Evolutionary conservation across 306 rosid species (phyloP).

Genomic region (Leucaena leucocephala): DNA sequence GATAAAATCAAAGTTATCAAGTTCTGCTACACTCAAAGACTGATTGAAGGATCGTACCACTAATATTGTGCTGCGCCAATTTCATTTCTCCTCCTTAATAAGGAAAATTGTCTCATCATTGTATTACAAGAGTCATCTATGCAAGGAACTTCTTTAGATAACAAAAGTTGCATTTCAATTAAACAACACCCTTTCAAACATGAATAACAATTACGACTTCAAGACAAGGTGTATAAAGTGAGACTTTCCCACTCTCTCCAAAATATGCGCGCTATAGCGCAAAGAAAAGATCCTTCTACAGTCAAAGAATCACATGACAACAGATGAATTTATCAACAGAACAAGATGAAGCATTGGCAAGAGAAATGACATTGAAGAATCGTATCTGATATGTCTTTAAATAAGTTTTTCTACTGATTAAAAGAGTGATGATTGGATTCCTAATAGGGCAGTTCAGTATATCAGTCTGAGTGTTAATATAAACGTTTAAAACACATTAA

Average conservation of each 20-base stretch:
- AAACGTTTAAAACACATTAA: not conserved
- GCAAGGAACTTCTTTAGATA: conserved; percentile 10
- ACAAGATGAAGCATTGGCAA: conserved; percentile 16
- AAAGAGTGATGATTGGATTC: not conserved
- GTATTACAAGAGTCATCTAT: conserved; percentile 9
- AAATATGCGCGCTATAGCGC: not conserved
- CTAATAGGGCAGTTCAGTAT: not conserved
- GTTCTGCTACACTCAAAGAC: conserved; percentile 4
- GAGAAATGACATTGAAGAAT: conserved; percentile 5
- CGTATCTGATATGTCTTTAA: not conserved
- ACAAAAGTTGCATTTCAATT: conserved; percentile 15
- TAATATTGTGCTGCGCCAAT: not conserved
- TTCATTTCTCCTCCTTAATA: conserved; percentile 16
- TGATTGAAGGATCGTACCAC: conserved; percentile 1
- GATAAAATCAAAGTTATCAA: conserved; percentile 4
- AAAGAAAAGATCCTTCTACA: conserved; percentile 4
- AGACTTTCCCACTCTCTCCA: conserved; percentile 1
- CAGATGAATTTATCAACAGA: conserved; percentile 1
- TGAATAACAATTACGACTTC: not conserved
- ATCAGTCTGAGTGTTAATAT: not conserved
- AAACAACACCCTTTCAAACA: not conserved
- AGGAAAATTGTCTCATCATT: conserved; percentile 14
- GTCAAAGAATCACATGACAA: not conserved
- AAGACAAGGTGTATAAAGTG: not conserved
- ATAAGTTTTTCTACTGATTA: not conserved